phyloP scores from a whole-genome alignment of 1,284 basidiomycete genomes.

The Fomes fomentarius region DNA sequence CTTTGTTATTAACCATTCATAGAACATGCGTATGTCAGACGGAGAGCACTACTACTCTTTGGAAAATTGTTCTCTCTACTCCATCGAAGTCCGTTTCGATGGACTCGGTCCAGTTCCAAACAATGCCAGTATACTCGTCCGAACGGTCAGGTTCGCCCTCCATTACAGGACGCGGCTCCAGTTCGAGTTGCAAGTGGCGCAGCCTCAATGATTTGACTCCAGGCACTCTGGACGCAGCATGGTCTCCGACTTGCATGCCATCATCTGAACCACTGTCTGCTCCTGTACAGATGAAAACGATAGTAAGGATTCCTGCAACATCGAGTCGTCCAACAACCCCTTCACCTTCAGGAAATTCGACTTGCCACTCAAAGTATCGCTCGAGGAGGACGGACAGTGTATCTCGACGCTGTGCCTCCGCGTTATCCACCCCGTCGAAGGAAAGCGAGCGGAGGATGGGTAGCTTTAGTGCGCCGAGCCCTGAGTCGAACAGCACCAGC shows the following conservation, averaged over 20 bases:
- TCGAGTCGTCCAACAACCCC: no score
- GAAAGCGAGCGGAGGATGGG: constrained; percentile 49
- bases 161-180: no score
- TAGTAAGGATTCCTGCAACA: no score
- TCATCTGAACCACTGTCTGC: background rate
- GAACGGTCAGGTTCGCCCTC: background rate
- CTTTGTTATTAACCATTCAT: no score
- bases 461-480: constrained; percentile 54
- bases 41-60: no score
- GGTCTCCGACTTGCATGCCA: background rate
- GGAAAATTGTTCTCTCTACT: no score
- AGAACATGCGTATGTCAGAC: no score
- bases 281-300: background rate
- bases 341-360: constrained; percentile 12
- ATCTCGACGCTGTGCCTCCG: constrained; percentile 2
- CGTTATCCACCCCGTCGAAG: constrained; percentile 13
- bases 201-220: background rate
- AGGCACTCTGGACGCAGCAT: background rate
- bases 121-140: background rate
- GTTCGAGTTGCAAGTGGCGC: background rate
- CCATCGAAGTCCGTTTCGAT: background rate
- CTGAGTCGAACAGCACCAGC: constrained; percentile 67
- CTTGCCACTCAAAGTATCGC: constrained; percentile 28
- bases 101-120: constrained; percentile 8
- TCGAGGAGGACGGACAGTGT: constrained; percentile 22